phyloP scores from a whole-genome alignment of 257 asterid species.

The Scutellaria minor region DNA sequence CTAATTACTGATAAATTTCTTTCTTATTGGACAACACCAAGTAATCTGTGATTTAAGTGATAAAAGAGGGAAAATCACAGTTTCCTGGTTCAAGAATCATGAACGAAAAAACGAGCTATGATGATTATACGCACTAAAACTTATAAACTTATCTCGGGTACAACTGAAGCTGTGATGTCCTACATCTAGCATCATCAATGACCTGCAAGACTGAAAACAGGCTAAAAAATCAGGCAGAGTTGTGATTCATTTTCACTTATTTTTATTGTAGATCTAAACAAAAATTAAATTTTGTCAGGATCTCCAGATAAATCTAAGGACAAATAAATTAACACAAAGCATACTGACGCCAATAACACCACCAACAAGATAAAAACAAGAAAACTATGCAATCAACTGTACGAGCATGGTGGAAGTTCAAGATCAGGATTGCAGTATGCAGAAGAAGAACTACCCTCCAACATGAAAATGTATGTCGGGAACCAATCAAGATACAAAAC shows the following conservation, averaged over 20 bases:
- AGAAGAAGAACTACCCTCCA: not conserved
- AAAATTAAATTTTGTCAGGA: not conserved
- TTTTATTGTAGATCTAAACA: not conserved
- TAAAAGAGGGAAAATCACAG: conserved; percentile 61
- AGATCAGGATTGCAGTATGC: not conserved
- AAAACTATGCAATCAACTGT: not conserved
- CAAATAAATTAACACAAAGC: not conserved
- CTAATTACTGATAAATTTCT: conserved; percentile 9
- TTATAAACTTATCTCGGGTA: conserved; percentile 38
- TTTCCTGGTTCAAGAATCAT: conserved; percentile 59
- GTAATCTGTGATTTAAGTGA: conserved; percentile 46
- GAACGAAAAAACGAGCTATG: conserved; percentile 48
- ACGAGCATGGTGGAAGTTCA: not conserved
- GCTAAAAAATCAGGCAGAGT: not conserved
- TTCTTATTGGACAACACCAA: conserved; percentile 50
- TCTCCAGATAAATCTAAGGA: not conserved
- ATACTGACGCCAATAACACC: not conserved
- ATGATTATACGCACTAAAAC: conserved; percentile 34
- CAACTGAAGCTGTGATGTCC: conserved; percentile 38
- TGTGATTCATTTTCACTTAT: not conserved
- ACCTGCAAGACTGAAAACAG: conserved; percentile 44
- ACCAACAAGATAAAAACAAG: not conserved
- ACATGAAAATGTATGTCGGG: not conserved
- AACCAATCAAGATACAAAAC: conserved; percentile 14
- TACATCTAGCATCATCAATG: conserved; percentile 29